phyloP scores from a whole-genome alignment of 108 stramenopile species.

The Licmophora abbreviata region DNA sequence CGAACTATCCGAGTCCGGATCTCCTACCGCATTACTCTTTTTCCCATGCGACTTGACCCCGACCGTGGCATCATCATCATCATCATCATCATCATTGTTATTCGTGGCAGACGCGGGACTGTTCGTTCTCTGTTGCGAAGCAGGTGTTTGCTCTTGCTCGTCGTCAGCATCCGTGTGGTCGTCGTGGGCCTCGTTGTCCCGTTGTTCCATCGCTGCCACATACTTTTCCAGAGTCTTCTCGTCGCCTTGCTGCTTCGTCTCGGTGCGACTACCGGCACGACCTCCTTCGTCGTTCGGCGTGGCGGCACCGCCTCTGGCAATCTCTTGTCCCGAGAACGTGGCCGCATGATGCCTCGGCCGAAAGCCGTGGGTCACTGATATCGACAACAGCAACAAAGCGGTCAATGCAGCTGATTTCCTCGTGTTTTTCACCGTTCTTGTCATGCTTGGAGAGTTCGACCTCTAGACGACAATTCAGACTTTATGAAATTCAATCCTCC shows the following conservation, averaged over 20 bases:
- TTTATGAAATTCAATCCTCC: too few relatives aligned
- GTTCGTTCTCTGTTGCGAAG: neutral
- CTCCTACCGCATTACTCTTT: conserved; percentile 73
- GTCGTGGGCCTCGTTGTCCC: neutral
- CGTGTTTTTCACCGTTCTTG: too few relatives aligned
- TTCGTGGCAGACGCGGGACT: neutral
- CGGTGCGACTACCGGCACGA: too few relatives aligned
- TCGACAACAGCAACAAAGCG: too few relatives aligned
- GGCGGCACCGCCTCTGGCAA: too few relatives aligned
- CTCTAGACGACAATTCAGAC: too few relatives aligned
- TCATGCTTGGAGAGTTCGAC: too few relatives aligned
- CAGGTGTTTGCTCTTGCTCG: neutral
- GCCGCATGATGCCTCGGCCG: too few relatives aligned
- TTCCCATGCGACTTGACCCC: conserved; percentile 29
- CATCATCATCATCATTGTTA: conserved; percentile 5
- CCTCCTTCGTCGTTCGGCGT: too few relatives aligned
- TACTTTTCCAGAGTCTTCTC: neutral
- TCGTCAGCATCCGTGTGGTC: neutral
- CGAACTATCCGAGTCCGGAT: conserved; percentile 60
- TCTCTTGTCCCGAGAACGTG: too few relatives aligned
- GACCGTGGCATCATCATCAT: conserved; percentile 11
- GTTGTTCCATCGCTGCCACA: neutral
- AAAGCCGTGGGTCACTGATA: too few relatives aligned
- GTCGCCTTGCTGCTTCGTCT: neutral
- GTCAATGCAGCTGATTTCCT: too few relatives aligned